Base-by-base conservation (phyloP, 1,139 yeast genomes). In the Nakaseomyces delphensis region DNA sequence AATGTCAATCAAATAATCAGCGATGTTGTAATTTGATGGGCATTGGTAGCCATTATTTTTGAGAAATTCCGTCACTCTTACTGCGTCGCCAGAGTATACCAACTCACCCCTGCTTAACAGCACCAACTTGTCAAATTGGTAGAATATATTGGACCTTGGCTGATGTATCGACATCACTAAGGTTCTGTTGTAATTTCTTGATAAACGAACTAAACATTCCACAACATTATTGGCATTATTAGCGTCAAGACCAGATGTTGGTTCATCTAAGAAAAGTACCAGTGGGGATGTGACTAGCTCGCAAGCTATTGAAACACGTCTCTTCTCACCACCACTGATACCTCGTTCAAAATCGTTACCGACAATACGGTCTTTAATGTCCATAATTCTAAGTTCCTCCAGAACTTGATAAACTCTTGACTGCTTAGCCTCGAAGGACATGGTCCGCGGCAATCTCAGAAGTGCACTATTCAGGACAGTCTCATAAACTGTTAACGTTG, bases 121-220 rank as follows among this genome's bases (percentile, higher is more conserved):
- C 2, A 91, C 63, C 43, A 91, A 70, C 51, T 82, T 81, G 59
- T 89, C 96, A 64, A 91, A 91, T 43, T 86, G 66, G 0, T 96
- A 79, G 23, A 91, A 96, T 59, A 91, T 89, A 55, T 91, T 91
- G 48, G 96, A 85, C 59, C 98, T 75, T n/a, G 98, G 98, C 60
- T 91, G 98, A 65, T 91, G 98, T 50, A 91, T 91, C 0, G 98
- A 86, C 59, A 91, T 82, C 1, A 91, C 77, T 39, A 91, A 80
- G 0, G 98, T 89, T 58, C 97, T 76, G 47, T 82, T 79, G 60
- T 80, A 84, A 52, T 80, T 83, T 46, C 80, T 71, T 0, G 96
- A 86, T 47, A 91, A 71, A 47, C 83, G 76, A 2, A 83, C 91
- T 43, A 91, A 70, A 49, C 87, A 76, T 46, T 89, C 96, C 41